These are phyloP conservation scores for Sclerotinia borealis DNA, from an alignment of 2,329 filamentous ascomycete genomes.

Conservation along the genomic window DNA sequence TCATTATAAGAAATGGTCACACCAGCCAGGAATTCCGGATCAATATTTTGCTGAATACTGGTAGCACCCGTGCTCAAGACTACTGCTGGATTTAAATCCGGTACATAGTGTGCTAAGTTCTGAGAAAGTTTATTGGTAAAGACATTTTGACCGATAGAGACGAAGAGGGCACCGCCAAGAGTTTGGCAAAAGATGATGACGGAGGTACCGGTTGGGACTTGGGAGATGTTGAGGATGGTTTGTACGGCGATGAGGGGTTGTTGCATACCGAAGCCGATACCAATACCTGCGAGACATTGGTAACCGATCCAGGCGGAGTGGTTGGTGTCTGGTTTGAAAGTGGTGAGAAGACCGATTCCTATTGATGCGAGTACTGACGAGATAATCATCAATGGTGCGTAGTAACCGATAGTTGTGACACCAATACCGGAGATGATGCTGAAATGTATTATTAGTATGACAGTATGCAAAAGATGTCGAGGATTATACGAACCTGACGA, in stretches of 20 bases:
- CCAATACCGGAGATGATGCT: neutral
- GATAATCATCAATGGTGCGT: conserved; percentile 52
- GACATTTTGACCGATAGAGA: conserved; percentile 50
- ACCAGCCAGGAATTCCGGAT: conserved; percentile 40
- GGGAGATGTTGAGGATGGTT: conserved; percentile 48
- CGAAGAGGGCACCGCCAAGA: conserved; percentile 53
- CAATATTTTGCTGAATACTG: conserved; percentile 49
- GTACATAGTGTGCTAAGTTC: conserved; percentile 34
- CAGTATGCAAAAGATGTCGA: conserved; percentile 16
- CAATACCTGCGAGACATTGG: conserved; percentile 49
- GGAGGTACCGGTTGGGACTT: conserved; percentile 47
- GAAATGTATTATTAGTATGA: neutral
- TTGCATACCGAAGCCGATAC: conserved; percentile 54
- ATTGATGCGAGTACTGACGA: conserved; percentile 39
- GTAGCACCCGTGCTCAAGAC: conserved; percentile 52
- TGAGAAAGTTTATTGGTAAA: conserved; percentile 33
- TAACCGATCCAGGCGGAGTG: conserved; percentile 50
- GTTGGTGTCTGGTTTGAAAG: conserved; percentile 42
- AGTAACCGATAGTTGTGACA: conserved; percentile 6
- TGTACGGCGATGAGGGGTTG: conserved; percentile 51
- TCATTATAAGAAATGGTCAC: conserved; percentile 56
- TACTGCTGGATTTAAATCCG: conserved; percentile 37
- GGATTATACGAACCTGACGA: conserved; percentile 17
- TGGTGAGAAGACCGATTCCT: conserved; percentile 48
- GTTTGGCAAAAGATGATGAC: conserved; percentile 52